Evolutionary conservation across 352 stramenopile genomes (phyloP).

Genomic region (Phytopythium montanum): DNA sequence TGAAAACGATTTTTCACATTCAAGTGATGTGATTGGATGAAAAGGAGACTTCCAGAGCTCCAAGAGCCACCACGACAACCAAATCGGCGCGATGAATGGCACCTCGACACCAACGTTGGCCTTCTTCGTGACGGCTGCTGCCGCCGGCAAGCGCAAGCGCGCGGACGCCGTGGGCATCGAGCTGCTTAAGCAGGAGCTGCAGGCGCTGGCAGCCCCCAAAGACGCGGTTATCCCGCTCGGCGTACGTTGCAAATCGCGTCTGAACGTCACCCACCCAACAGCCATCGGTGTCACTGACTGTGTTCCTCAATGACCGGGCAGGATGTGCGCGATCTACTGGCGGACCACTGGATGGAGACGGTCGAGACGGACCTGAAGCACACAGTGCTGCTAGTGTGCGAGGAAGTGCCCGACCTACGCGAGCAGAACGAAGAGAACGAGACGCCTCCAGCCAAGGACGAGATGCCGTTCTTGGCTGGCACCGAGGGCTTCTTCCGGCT

Average conservation of each 20-base stretch:
- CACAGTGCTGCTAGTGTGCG: constrained; percentile 66
- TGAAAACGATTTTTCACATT: neutral
- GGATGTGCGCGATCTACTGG: constrained; percentile 63
- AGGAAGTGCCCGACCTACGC: constrained; percentile 58
- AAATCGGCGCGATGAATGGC: constrained; percentile 45
- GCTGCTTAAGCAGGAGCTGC: constrained; percentile 28
- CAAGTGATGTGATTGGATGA: neutral
- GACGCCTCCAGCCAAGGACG: neutral
- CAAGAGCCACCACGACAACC: neutral
- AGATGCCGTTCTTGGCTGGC: constrained; percentile 33
- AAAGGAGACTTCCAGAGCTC: neutral
- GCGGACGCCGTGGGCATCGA: constrained; percentile 16
- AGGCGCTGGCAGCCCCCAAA: constrained; percentile 34
- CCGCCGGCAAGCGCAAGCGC: constrained; percentile 22
- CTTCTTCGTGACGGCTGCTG: constrained; percentile 37
- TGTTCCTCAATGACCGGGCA: constrained; percentile 8
- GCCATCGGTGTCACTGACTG: no score
- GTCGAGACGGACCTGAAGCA: constrained; percentile 58
- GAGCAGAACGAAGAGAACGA: constrained; percentile 5
- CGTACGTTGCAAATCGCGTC: constrained; percentile 21
- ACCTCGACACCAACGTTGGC: constrained; percentile 13
- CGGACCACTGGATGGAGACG: constrained; percentile 57
- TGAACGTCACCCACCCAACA: no score
- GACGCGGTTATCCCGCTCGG: constrained; percentile 37
- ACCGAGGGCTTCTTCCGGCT: constrained; percentile 39